phyloP scores from a whole-genome alignment of 1,284 basidiomycete genomes.

The Trichosporon ovoides region DNA sequence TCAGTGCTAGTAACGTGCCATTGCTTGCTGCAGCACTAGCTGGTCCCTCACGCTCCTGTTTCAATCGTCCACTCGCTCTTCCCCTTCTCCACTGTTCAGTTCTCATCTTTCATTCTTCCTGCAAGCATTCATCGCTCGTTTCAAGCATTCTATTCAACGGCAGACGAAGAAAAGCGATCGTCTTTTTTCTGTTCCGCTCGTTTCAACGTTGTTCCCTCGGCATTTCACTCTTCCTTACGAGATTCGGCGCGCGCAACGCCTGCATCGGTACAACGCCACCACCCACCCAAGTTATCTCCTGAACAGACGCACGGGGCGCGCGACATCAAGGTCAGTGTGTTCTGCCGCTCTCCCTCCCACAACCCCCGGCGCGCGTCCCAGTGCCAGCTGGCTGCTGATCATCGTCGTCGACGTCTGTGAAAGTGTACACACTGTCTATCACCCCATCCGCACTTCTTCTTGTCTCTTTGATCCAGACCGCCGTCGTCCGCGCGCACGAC shows the following conservation, averaged over 20 bases:
- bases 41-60: slow-evolving; percentile 7
- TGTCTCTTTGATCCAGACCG: background rate
- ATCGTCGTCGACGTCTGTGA: background rate
- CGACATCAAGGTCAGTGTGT: background rate
- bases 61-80: slow-evolving; percentile 7
- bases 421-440: background rate
- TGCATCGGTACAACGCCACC: background rate
- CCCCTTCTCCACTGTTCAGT: background rate
- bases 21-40: background rate
- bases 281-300: background rate
- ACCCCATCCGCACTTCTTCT: background rate
- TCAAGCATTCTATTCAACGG: background rate
- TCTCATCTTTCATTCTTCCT: background rate
- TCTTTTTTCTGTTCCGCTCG: background rate
- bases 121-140: background rate
- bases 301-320: slow-evolving; percentile 3
- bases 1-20: background rate
- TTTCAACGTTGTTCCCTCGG: background rate
- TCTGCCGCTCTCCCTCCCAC: background rate
- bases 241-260: background rate
- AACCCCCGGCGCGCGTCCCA: background rate
- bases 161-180: background rate
- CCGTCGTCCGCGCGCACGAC: background rate
- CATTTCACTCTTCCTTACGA: background rate
- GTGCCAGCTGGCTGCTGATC: background rate